Conservation (phyloP, 1,284 basidiomycete species). For the Trichosporon sp. region DNA sequence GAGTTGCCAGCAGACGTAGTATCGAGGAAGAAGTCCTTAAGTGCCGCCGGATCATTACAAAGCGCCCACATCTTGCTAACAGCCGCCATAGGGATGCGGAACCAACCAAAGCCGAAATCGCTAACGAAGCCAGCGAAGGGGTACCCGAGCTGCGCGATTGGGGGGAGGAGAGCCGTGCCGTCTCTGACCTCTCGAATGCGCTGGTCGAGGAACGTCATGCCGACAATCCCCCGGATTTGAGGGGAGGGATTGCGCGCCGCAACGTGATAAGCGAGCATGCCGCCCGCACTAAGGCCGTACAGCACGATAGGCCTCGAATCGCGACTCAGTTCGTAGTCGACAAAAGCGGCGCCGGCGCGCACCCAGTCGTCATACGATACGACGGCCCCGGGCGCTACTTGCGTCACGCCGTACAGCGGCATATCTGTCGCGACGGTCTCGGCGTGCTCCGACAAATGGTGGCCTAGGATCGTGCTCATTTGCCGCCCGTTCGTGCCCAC, state of each 20-base stretch:
- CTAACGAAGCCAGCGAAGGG: background rate
- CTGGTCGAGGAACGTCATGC: background rate
- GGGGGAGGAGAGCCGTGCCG: background rate
- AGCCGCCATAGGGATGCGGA: background rate
- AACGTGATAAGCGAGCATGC: background rate
- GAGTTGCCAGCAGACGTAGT: background rate
- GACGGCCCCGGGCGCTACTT: background rate
- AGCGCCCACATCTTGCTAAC: background rate
- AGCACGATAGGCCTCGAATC: background rate
- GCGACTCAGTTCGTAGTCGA: background rate
- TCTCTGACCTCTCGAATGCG: background rate
- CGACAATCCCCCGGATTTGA: background rate
- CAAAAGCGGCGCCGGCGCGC: background rate
- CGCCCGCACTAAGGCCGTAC: background rate
- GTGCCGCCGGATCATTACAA: background rate
- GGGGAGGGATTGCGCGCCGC: background rate
- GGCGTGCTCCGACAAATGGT: background rate
- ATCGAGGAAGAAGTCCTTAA: background rate
- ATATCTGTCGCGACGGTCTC: background rate
- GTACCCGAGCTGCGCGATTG: background rate
- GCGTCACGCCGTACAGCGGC: background rate
- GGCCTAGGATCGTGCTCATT: background rate
- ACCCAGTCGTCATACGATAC: background rate
- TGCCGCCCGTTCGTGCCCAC: background rate
- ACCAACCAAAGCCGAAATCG: background rate